A percentile compares a stretch with the other conserved stretches of the same genome.
These are phyloP conservation scores for Picea glauca DNA, from an alignment of 75 land plant genomes.

Conservation along the genomic window DNA sequence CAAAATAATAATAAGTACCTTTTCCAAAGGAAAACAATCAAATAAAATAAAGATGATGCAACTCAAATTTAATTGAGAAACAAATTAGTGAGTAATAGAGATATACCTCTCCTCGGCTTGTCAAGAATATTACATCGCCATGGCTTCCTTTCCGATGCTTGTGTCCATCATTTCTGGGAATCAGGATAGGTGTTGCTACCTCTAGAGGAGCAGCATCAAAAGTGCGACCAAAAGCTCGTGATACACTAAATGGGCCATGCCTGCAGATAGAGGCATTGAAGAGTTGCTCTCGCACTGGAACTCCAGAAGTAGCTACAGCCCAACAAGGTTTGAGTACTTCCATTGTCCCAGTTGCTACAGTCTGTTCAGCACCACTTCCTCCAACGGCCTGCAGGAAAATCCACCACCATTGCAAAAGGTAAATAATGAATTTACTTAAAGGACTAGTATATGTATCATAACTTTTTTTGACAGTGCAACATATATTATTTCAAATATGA, in stretches of 20 bases:
- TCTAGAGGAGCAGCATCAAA: conserved; percentile 53
- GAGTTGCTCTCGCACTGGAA: conserved; percentile 89
- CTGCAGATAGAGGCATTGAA: conserved; percentile 97
- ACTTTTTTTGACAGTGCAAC: too few species aligned
- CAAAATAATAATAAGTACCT: neutral
- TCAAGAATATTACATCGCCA: conserved; percentile 92
- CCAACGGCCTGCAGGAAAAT: conserved; percentile 72
- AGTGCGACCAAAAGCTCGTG: conserved; percentile 51
- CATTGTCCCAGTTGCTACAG: conserved; percentile 84
- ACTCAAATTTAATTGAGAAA: neutral
- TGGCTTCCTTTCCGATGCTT: conserved; percentile 84
- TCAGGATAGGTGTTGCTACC: conserved; percentile 82
- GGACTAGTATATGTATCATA: too few species aligned
- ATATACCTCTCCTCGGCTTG: conserved; percentile 90
- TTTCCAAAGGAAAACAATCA: neutral
- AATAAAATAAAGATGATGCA: neutral
- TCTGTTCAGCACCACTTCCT: conserved; percentile 78
- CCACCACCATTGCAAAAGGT: too few species aligned
- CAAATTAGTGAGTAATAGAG: neutral
- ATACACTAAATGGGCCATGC: conserved; percentile 61
- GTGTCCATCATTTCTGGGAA: conserved; percentile 73
- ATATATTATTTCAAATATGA: too few species aligned
- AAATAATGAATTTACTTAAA: too few species aligned
- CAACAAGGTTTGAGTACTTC: conserved; percentile 91
- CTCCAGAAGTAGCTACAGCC: conserved; percentile 97